Base-by-base conservation (phyloP, 352 stramenopile genomes). In the Globisporangium cystogenes region DNA sequence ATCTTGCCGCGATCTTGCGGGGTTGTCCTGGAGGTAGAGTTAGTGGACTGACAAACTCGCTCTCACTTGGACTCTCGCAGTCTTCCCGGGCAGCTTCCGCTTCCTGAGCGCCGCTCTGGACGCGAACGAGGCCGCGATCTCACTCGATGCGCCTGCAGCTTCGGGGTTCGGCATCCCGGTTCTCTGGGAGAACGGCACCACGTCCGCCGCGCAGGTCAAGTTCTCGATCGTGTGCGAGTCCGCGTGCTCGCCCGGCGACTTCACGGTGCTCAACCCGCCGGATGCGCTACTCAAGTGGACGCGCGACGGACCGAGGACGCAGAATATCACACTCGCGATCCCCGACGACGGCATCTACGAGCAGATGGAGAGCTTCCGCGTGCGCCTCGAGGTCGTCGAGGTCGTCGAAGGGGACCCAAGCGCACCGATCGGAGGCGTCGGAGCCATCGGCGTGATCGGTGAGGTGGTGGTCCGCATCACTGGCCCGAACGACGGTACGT, bases 141-240 rank as follows among this genome's bases (percentile, higher is more conserved):
- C 11, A 21, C 20, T 43, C 20, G 47, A 43, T 11, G 11, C 58
- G 24, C 4, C 40, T 21, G 18, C 11, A 2, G 26, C 20, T 7
- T 40, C 47, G 0, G 21, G 52, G 6, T 57, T 83, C 27, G 66
- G 53, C n/a, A 57, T 87, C 23, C 73, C 76, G 10, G 79, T 90
- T 2, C 18, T 82, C 7, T 90, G 79, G 79, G 60, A 80, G 16
- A 62, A 61, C 51, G 76, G 74, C 3, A 85, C 79, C 16, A 88
- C 73, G 0, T 70, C 69, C 0, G 63, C 45, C 6, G 76, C 70
- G 4, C 67, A 60, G 26, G 63, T 83, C 1, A 42, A 55, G 16
- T 90, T 85, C 44, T 47, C 76, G 24, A 59, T 84, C 48, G 20
- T 59, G 1, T 82, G 66, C 43, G 73, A 72, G 18, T 78, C 55